phyloP scores from a whole-genome alignment of 192 early-diverging fungal species.

The Backusella circina region DNA sequence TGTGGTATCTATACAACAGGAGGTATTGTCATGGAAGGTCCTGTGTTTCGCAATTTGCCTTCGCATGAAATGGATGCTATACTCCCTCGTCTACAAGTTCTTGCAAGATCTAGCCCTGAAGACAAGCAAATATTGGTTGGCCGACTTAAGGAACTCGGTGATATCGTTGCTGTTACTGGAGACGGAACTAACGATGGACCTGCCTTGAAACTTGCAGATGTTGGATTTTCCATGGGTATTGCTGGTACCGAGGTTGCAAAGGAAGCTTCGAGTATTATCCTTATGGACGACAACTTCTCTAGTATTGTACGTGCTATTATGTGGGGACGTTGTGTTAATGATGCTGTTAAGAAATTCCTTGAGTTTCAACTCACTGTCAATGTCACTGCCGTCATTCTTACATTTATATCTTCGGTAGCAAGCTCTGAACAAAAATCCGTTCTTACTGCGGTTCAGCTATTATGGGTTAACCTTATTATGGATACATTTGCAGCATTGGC shows the following conservation, averaged over 20 bases:
- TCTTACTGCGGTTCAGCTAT: slow-evolving; percentile 90
- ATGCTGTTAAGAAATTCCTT: slow-evolving; percentile 96
- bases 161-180: slow-evolving; percentile 97
- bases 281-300: slow-evolving; percentile 99
- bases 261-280: slow-evolving; percentile 94
- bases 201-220: slow-evolving; percentile 92
- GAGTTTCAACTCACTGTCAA: slow-evolving; percentile 99
- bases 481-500: slow-evolving; percentile 98
- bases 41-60: slow-evolving; percentile 83
- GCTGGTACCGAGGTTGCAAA: slow-evolving; percentile 99
- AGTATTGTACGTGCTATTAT: slow-evolving; percentile 95
- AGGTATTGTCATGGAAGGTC: slow-evolving; percentile 94
- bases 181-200: slow-evolving; percentile 99
- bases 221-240: slow-evolving; percentile 99
- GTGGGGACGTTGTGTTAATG: slow-evolving; percentile 97
- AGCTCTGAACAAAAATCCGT: slow-evolving; percentile 68
- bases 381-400: slow-evolving; percentile 80
- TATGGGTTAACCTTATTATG: slow-evolving; percentile 99
- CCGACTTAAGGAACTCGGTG: slow-evolving; percentile 82
- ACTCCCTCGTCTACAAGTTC: slow-evolving; percentile 90
- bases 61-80: slow-evolving; percentile 83
- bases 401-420: slow-evolving; percentile 72
- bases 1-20: slow-evolving; percentile 88
- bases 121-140: slow-evolving; percentile 96
- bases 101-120: slow-evolving; percentile 92